Evolutionary conservation across 139 green algal genomes (phyloP).

Genomic region (Asterochloris sp.): DNA sequence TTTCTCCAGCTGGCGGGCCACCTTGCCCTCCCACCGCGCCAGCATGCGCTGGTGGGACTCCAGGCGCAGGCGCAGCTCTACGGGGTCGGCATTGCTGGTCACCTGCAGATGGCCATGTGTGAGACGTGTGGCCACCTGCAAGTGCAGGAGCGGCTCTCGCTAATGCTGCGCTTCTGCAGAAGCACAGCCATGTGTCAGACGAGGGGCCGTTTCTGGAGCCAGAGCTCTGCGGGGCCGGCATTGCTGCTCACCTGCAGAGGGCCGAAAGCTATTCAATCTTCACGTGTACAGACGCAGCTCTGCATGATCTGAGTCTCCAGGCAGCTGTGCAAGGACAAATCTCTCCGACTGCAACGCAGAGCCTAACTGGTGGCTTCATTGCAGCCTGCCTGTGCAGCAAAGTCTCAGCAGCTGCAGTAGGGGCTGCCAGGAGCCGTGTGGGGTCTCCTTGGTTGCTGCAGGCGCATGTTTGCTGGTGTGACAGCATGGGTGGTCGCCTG

Average conservation of each 20-base stretch:
- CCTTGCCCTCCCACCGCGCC: slow-evolving; percentile 20
- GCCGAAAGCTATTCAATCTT: too few relatives aligned
- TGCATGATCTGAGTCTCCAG: not conserved
- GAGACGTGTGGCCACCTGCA: not conserved
- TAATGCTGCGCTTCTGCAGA: not conserved
- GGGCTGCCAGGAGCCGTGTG: too few relatives aligned
- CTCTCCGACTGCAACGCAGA: not conserved
- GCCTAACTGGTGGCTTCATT: too few relatives aligned
- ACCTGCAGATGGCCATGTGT: not conserved
- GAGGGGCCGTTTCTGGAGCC: not conserved
- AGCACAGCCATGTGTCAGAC: not conserved
- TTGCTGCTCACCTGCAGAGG: not conserved
- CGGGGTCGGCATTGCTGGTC: not conserved
- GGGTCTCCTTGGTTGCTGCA: too few relatives aligned
- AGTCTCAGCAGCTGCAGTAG: too few relatives aligned
- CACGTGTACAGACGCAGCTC: too few relatives aligned
- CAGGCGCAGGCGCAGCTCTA: slow-evolving; percentile 2
- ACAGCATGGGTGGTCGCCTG: too few relatives aligned
- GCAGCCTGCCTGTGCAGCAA: too few relatives aligned
- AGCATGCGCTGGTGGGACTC: slow-evolving; percentile 26
- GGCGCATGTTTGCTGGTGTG: too few relatives aligned
- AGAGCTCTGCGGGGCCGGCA: not conserved
- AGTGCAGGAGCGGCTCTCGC: not conserved
- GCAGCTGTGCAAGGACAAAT: not conserved
- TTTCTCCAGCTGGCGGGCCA: slow-evolving; percentile 28